Evolutionary conservation across 768 basidiomycete genomes (phyloP).

Genomic region (Russula griseocarnosa): DNA sequence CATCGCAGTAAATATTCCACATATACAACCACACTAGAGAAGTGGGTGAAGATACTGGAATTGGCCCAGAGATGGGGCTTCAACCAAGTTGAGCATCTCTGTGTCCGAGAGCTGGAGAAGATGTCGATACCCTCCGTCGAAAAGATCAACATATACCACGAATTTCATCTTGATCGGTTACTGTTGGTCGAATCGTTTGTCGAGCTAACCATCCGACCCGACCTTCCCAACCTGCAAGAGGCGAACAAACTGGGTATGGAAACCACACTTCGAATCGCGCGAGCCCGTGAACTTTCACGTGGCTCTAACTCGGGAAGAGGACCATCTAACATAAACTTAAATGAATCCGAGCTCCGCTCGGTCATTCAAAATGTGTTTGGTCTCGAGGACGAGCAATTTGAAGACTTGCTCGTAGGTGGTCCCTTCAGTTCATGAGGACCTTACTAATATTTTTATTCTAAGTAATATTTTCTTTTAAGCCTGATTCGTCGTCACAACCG

Average conservation of each 20-base stretch:
- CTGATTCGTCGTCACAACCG: neutral
- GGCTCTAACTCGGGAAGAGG: neutral
- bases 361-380: neutral
- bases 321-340: neutral
- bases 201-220: constrained; percentile 48
- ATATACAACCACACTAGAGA: constrained; percentile 45
- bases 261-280: constrained; percentile 51
- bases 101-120: constrained; percentile 50
- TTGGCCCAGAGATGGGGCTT: constrained; percentile 58
- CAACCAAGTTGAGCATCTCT: constrained; percentile 45
- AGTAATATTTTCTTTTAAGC: neutral
- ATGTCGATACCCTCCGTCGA: constrained; percentile 45
- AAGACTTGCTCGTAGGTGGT: neutral
- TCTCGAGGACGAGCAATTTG: neutral
- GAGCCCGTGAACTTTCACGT: constrained; percentile 45
- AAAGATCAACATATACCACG: constrained; percentile 55
- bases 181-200: constrained; percentile 52
- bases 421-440: neutral
- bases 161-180: constrained; percentile 44
- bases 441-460: too few species aligned
- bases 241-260: constrained; percentile 53
- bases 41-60: constrained; percentile 53
- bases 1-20: constrained; percentile 49
- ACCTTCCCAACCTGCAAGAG: constrained; percentile 51
- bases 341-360: neutral